Evolutionary conservation across 2,329 filamentous ascomycete species (phyloP).

Genomic region (Scedosporium aurantiacum): DNA sequence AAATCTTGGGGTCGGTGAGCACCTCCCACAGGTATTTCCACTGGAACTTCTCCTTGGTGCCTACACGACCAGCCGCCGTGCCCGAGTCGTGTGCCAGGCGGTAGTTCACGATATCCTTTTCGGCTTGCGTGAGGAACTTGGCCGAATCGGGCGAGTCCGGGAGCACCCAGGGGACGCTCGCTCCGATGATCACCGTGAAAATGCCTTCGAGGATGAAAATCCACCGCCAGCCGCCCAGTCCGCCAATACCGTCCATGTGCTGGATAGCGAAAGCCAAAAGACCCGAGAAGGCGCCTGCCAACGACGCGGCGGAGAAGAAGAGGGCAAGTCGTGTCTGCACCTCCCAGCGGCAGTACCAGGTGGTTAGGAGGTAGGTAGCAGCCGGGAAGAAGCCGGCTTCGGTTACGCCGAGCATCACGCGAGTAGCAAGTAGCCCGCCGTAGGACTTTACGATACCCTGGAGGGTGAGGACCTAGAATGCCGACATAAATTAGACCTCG

Average conservation of each 20-base stretch:
- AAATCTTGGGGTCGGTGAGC: slow-evolving; percentile 72
- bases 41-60: slow-evolving; percentile 63
- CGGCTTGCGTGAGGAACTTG: background rate
- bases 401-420: slow-evolving; percentile 6
- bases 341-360: slow-evolving; percentile 49
- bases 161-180: slow-evolving; percentile 58
- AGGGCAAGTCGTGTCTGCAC: slow-evolving; percentile 50
- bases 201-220: slow-evolving; percentile 63
- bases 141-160: slow-evolving; percentile 76
- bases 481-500: slow-evolving; percentile 30
- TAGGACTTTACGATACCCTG: slow-evolving; percentile 2
- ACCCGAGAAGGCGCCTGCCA: slow-evolving; percentile 69
- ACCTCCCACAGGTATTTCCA: slow-evolving; percentile 64
- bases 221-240: slow-evolving; percentile 50
- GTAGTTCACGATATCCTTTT: slow-evolving; percentile 28
- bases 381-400: slow-evolving; percentile 11
- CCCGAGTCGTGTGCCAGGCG: slow-evolving; percentile 54
- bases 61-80: slow-evolving; percentile 24
- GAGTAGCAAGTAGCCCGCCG: slow-evolving; percentile 1
- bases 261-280: slow-evolving; percentile 59
- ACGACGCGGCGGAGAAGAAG: slow-evolving; percentile 73
- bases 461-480: background rate
- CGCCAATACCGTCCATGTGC: slow-evolving; percentile 56
- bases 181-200: slow-evolving; percentile 55
- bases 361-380: slow-evolving; percentile 36